Percentiles rank a stretch among this genome's conserved stretches.
Conservation (phyloP, 2,329 filamentous ascomycete species). For the Neurospora sp. region DNA sequence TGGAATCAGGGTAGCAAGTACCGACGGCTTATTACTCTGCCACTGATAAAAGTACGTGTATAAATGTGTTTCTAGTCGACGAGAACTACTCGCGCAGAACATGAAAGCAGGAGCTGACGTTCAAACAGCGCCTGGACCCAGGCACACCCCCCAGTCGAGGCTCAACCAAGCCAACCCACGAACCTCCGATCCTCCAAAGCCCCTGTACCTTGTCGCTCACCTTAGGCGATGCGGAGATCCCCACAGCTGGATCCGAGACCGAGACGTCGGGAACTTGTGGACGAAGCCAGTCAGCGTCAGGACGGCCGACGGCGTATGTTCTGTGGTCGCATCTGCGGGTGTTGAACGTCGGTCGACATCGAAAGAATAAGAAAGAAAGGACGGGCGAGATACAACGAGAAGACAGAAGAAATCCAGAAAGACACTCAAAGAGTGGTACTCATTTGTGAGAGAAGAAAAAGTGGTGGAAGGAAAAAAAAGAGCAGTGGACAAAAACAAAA, state of each 20-base stretch:
- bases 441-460: neutral
- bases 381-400: neutral
- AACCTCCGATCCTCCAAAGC: neutral
- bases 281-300: neutral
- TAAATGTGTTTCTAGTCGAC: neutral
- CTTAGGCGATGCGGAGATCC: neutral
- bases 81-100: neutral
- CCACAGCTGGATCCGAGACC: neutral
- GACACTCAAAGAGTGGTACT: neutral
- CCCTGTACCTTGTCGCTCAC: neutral
- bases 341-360: neutral
- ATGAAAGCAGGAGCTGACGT: neutral
- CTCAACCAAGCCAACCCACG: neutral
- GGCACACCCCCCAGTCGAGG: neutral
- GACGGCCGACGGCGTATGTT: neutral
- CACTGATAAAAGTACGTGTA: neutral
- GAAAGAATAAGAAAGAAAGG: neutral
- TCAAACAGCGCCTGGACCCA: neutral
- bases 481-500: slow-evolving; percentile 13
- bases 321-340: neutral
- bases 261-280: neutral
- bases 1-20: neutral
- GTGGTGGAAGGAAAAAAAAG: neutral
- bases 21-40: neutral
- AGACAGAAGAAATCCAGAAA: slow-evolving; percentile 3